phyloP scores from a whole-genome alignment of 169 alveolate genomes.

The Perkinsus chesapeaki region DNA sequence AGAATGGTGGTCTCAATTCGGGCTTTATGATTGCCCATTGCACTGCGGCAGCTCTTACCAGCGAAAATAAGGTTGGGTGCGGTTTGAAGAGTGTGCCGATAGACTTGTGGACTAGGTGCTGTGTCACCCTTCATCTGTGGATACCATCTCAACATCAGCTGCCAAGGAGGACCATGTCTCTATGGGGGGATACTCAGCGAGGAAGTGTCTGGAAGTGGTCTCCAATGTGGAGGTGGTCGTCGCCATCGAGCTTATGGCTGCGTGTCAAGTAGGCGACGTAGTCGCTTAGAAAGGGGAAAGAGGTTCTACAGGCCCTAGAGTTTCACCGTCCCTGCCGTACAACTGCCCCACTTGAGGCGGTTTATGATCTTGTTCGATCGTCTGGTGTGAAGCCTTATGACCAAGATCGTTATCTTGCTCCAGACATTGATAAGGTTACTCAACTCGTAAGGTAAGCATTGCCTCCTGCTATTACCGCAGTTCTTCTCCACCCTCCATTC shows the following conservation, averaged over 20 bases:
- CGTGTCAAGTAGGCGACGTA: neutral
- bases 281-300: neutral
- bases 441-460: neutral
- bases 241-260: constrained; percentile 49
- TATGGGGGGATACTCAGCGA: constrained; percentile 51
- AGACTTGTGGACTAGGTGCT: neutral
- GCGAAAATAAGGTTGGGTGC: constrained; percentile 42
- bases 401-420: neutral
- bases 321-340: constrained; percentile 14
- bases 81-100: neutral
- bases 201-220: constrained; percentile 32
- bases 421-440: neutral
- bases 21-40: constrained; percentile 50
- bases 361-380: neutral
- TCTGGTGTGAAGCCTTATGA: neutral
- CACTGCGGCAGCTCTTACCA: constrained; percentile 45
- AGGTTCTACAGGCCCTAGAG: constrained; percentile 25
- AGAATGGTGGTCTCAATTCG: constrained; percentile 40
- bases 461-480: no score
- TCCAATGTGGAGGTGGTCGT: constrained; percentile 34
- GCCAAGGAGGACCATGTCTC: constrained; percentile 57
- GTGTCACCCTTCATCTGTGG: constrained; percentile 51
- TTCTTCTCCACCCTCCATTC: no score
- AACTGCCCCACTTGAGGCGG: constrained; percentile 12
- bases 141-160: constrained; percentile 46